phyloP scores from a whole-genome alignment of 2,329 filamentous ascomycete genomes.

The Cephalotrichum gorgonifer region DNA sequence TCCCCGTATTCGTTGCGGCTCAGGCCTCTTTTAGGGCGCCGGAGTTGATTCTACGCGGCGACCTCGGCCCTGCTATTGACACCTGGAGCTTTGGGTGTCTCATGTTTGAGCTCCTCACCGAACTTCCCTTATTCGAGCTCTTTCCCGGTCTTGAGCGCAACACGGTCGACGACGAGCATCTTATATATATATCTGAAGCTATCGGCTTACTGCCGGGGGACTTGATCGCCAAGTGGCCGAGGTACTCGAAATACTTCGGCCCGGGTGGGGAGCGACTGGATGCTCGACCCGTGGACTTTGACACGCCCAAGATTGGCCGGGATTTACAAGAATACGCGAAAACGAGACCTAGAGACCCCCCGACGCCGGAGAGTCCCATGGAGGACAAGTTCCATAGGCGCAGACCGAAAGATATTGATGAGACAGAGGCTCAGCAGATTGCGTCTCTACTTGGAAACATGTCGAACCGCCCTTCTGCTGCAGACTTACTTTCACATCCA shows the following conservation, averaged over 20 bases:
- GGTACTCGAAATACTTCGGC: background rate
- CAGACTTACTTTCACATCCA: background rate
- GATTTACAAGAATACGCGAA: background rate
- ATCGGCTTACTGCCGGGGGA: background rate
- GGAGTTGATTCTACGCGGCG: background rate
- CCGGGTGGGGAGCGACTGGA: background rate
- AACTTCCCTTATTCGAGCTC: background rate
- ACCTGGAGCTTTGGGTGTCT: background rate
- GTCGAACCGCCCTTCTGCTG: background rate
- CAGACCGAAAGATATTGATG: background rate
- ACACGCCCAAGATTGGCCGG: background rate
- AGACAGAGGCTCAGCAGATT: background rate
- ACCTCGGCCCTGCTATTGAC: background rate
- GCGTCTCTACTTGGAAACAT: background rate
- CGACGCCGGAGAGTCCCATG: background rate
- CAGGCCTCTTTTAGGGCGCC: background rate
- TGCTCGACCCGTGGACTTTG: background rate
- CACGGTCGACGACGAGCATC: background rate
- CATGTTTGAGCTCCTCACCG: background rate
- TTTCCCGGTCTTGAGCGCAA: background rate
- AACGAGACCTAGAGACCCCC: background rate
- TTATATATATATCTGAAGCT: background rate
- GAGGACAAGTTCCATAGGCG: background rate
- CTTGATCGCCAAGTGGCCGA: background rate
- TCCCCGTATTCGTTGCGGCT: background rate